Percentiles rank a stretch among this genome's conserved stretches.
Conservation (phyloP, 2,329 filamentous ascomycete genomes). For the Talaromyces sp. region DNA sequence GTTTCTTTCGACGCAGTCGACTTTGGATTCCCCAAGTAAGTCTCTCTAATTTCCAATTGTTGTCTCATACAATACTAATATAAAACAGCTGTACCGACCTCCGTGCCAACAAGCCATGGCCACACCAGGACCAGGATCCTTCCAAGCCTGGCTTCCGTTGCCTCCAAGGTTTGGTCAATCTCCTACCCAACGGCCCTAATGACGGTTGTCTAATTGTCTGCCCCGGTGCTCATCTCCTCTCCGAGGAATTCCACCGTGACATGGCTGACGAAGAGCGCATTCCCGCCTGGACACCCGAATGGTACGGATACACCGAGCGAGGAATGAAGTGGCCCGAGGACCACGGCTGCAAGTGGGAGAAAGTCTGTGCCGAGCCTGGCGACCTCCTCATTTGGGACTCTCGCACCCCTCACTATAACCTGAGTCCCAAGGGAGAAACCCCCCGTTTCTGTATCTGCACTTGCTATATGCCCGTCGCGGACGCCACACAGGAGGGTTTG, state of each 20-base stretch:
- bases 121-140: conserved; percentile 45
- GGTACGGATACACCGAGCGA: conserved; percentile 45
- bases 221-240: conserved; percentile 41
- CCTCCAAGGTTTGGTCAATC: conserved; percentile 47
- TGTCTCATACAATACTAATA: neutral
- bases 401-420: conserved; percentile 49
- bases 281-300: conserved; percentile 27
- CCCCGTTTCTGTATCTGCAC: conserved; percentile 36
- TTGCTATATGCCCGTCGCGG: conserved; percentile 38
- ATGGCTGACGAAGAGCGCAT: conserved; percentile 23
- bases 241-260: conserved; percentile 43
- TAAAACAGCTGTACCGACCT: conserved; percentile 34
- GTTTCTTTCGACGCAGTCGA: conserved; percentile 23
- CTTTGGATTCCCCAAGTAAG: conserved; percentile 10
- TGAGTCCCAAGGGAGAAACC: conserved; percentile 35
- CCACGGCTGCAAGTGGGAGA: conserved; percentile 40
- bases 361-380: conserved; percentile 45
- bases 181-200: conserved; percentile 42
- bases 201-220: conserved; percentile 49
- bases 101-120: conserved; percentile 36
- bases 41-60: neutral
- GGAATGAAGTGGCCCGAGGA: conserved; percentile 46
- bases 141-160: conserved; percentile 35
- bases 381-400: conserved; percentile 50
- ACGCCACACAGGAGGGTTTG: conserved; percentile 36